Evolutionary conservation across 192 early-diverging fungal genomes (phyloP).

Genomic region (Entomortierella chlamydospora): DNA sequence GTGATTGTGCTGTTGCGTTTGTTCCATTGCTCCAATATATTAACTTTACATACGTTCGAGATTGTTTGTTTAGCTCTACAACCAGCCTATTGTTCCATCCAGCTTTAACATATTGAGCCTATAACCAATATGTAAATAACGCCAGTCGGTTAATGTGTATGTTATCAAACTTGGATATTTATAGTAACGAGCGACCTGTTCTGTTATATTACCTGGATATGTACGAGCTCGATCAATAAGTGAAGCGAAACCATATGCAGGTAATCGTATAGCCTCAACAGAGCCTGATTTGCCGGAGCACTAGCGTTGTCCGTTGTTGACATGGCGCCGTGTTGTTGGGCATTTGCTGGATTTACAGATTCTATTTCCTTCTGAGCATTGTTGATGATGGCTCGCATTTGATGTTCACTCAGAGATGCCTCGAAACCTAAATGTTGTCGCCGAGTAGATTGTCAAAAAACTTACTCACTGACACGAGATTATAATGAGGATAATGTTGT

Average conservation of each 20-base stretch:
- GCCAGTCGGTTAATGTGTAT: no score
- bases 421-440: conserved; percentile 53
- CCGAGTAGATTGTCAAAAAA: background rate
- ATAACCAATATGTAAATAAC: background rate
- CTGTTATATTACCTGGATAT: conserved; percentile 60
- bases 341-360: conserved; percentile 14
- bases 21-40: conserved; percentile 56
- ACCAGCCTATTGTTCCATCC: conserved; percentile 60
- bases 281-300: conserved; percentile 61
- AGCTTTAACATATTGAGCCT: conserved; percentile 49
- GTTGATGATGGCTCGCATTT: conserved; percentile 60
- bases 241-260: conserved; percentile 75
- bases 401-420: conserved; percentile 64
- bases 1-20: conserved; percentile 7
- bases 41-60: conserved; percentile 46
- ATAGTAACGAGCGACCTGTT: no score
- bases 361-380: conserved; percentile 62
- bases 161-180: no score
- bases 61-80: conserved; percentile 52
- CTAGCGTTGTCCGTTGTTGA: conserved; percentile 3
- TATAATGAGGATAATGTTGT: background rate
- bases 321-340: background rate
- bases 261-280: conserved; percentile 81
- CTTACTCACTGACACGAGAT: background rate
- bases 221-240: conserved; percentile 76